These are phyloP conservation scores for Exophiala lecanii-corni DNA, from an alignment of 2,329 filamentous ascomycete species.

Conservation along the genomic window DNA sequence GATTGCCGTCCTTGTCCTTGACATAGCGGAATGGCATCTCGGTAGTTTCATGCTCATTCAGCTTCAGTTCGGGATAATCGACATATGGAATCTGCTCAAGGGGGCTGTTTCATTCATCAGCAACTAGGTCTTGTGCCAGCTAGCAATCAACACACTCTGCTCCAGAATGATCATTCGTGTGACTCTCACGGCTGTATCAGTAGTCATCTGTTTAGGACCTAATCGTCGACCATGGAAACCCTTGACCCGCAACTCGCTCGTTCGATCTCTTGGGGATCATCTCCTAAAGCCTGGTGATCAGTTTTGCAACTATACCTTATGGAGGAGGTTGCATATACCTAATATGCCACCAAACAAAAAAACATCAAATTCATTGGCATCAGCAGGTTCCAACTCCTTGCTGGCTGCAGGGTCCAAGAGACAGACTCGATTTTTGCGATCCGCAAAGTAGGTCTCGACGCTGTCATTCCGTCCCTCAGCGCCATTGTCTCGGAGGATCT, in stretches of 20 bases:
- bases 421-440: constrained; percentile 72
- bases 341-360: constrained; percentile 96
- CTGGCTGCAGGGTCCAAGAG: constrained; percentile 81
- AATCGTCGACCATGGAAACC: constrained; percentile 83
- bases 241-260: constrained; percentile 90
- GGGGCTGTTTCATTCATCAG: constrained; percentile 51
- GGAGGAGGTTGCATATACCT: constrained; percentile 54
- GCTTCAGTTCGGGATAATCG: constrained; percentile 82
- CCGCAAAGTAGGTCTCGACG: constrained; percentile 75
- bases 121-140: neutral
- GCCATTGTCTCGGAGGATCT: constrained; percentile 51
- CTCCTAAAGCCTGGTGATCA: constrained; percentile 51
- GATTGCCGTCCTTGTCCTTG: constrained; percentile 65
- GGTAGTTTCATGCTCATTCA: constrained; percentile 88
- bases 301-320: neutral
- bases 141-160: constrained; percentile 55
- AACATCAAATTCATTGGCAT: constrained; percentile 77
- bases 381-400: constrained; percentile 75
- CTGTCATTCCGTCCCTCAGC: constrained; percentile 70
- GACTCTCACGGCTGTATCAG: constrained; percentile 91
- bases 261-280: constrained; percentile 85
- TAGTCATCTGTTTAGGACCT: constrained; percentile 95
- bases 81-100: constrained; percentile 76
- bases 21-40: constrained; percentile 99
- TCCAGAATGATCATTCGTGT: constrained; percentile 85